These are phyloP conservation scores for Sphaerostilbella broomeana DNA, from an alignment of 2,329 filamentous ascomycete species.

Conservation along the genomic window DNA sequence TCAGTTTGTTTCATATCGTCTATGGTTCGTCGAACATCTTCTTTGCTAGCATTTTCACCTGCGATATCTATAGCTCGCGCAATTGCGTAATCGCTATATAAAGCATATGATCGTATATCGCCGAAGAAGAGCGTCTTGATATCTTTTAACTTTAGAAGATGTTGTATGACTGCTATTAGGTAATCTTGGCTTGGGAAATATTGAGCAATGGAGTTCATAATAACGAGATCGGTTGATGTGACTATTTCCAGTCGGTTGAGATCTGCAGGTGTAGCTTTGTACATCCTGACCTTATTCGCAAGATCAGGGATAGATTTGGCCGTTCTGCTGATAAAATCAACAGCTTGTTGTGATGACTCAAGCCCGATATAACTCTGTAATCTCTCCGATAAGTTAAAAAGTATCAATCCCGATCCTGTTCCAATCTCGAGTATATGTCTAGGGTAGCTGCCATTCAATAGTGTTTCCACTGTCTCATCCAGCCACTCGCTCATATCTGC, in stretches of 20 bases:
- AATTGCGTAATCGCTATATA: conserved; percentile 15
- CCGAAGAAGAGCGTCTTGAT: conserved; percentile 17
- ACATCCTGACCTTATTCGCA: conserved; percentile 11
- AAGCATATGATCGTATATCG: conserved; percentile 18
- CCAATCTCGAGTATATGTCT: conserved; percentile 24
- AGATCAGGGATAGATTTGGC: conserved; percentile 13
- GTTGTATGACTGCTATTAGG: conserved; percentile 14
- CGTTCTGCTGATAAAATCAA: conserved; percentile 16
- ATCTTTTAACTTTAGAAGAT: conserved; percentile 5
- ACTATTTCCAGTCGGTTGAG: conserved; percentile 2
- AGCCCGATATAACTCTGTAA: conserved; percentile 24
- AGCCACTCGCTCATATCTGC: conserved; percentile 28
- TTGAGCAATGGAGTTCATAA: conserved; percentile 24
- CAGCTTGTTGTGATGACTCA: conserved; percentile 21
- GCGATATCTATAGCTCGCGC: conserved; percentile 5
- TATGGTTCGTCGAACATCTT: conserved; percentile 8
- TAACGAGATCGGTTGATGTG: conserved; percentile 13
- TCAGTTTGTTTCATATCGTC: conserved; percentile 13
- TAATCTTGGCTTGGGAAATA: conserved; percentile 25
- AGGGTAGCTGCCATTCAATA: conserved; percentile 13
- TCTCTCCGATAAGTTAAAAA: conserved; percentile 23
- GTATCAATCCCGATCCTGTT: conserved; percentile 26
- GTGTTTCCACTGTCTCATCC: conserved; percentile 21
- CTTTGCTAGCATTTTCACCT: conserved; percentile 5
- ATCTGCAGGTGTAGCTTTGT: conserved; percentile 19